These are phyloP conservation scores for Penicillium psychrosexuale DNA, from an alignment of 2,329 filamentous ascomycete species.

Conservation along the genomic window DNA sequence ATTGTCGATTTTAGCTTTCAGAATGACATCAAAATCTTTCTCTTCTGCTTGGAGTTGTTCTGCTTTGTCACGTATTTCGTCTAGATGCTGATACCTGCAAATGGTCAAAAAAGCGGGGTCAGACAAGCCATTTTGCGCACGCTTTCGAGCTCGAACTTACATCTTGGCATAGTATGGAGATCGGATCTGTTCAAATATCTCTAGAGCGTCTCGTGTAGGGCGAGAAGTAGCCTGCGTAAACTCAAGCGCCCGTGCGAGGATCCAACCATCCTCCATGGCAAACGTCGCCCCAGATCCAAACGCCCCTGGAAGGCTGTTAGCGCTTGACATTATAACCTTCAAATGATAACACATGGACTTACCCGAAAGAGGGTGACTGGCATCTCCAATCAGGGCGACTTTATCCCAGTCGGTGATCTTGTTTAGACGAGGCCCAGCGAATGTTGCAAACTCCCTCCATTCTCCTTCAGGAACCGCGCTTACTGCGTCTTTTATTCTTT, in stretches of 20 bases:
- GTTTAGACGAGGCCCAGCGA: conserved; percentile 46
- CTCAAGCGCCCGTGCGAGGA: conserved; percentile 40
- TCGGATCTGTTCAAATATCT: conserved; percentile 41
- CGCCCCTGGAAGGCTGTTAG: conserved; percentile 25
- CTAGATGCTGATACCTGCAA: conserved; percentile 16
- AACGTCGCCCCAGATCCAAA: conserved; percentile 49
- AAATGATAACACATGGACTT: neutral
- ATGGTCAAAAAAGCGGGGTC: neutral
- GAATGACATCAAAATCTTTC: conserved; percentile 28
- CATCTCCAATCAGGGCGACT: conserved; percentile 54
- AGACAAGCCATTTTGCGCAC: neutral
- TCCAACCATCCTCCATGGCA: conserved; percentile 48
- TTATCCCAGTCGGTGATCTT: conserved; percentile 44
- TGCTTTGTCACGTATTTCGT: conserved; percentile 13
- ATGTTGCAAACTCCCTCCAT: conserved; percentile 51
- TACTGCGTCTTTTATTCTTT: conserved; percentile 42
- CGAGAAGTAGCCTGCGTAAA: conserved; percentile 14
- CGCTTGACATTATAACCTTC: neutral
- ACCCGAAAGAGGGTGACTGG: conserved; percentile 55
- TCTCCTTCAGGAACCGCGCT: conserved; percentile 35
- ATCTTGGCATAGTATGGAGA: conserved; percentile 44
- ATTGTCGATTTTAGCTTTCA: conserved; percentile 30
- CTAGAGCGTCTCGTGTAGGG: conserved; percentile 30
- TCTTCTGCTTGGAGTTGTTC: conserved; percentile 13
- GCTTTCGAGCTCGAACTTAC: conserved; percentile 21